Evolutionary conservation across 371 early-diverging fungal species (phyloP), one percentile per base, ranked within the genome.

Genomic region (Circinella minor): DNA sequence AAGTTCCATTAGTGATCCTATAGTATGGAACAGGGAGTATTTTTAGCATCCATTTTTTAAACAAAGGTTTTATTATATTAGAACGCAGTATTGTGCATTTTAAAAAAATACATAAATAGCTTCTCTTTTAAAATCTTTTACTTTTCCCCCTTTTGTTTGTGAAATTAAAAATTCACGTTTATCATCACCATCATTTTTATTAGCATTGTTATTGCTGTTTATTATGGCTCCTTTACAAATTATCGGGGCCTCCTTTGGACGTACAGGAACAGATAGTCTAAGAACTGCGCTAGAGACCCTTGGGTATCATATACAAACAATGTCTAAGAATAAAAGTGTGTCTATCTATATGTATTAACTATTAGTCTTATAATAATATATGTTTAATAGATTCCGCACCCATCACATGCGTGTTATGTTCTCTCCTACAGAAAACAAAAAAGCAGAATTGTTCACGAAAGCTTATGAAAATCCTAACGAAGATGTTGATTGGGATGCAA

Each of bases 401-500:
- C 57, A 57, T 4, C 57, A 57, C n/a, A 57, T 57, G 57, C 18
- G 57, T 17, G 10, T 8, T 14, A 57, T 57, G 57, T 34, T 27
- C n/a, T 27, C 27, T 27, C 27, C 27, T 27, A 27, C 27, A 27
- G 36, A 37, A 55, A 27, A 65, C 6, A 51, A 34, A 36, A 36
- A 55, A 17, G 17, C 60, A 11, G 67, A 67, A 8, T 4, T 13
- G 20, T 80, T 80, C 39, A 27, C 46, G 10, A 66, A 76, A 3
- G 81, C 77, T 34, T 74, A 69, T 20, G 17, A 62, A 0, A 36
- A 79, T 43, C 62, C 70, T 11, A 71, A 69, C 48, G 55, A 54
- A 66, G 61, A 70, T 11, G 76, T 72, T 8, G 77, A 81, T 18
- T 81, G 81, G 81, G 76, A 79, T 34, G 55, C 48, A 3, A 17